phyloP scores from a whole-genome alignment of 225 moss, liverwort and hornwort genomes.

The Marchantia polymorpha region DNA sequence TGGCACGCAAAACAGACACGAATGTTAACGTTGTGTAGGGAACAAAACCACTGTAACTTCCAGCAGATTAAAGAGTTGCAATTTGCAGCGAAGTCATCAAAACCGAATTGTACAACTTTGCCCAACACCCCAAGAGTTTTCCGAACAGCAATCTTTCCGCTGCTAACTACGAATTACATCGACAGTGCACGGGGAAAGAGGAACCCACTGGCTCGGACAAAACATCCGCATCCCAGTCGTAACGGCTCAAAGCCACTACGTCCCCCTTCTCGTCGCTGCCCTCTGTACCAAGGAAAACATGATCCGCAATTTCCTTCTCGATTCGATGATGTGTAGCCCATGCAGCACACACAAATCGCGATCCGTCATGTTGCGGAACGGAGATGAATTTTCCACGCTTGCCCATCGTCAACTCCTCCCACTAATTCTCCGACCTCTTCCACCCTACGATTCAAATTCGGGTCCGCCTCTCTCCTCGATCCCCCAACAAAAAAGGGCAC shows the following conservation, averaged over 20 bases:
- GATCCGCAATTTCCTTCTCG: slow-evolving; percentile 40
- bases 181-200: neutral
- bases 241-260: slow-evolving; percentile 49
- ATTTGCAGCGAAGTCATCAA: no score
- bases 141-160: neutral
- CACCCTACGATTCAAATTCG: neutral
- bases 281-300: slow-evolving; percentile 56
- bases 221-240: slow-evolving; percentile 41
- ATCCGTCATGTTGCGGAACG: slow-evolving; percentile 37
- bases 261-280: slow-evolving; percentile 29
- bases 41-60: no score
- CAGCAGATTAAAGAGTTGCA: no score
- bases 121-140: neutral
- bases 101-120: no score
- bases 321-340: slow-evolving; percentile 57
- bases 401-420: slow-evolving; percentile 11
- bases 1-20: no score
- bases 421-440: neutral
- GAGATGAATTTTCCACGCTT: slow-evolving; percentile 9
- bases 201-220: slow-evolving; percentile 53
- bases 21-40: no score
- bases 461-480: neutral
- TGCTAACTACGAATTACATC: neutral
- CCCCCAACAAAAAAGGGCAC: neutral
- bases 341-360: slow-evolving; percentile 46